Base-by-base conservation (phyloP, 1,284 basidiomycete genomes). In the Trametes versicolor region DNA sequence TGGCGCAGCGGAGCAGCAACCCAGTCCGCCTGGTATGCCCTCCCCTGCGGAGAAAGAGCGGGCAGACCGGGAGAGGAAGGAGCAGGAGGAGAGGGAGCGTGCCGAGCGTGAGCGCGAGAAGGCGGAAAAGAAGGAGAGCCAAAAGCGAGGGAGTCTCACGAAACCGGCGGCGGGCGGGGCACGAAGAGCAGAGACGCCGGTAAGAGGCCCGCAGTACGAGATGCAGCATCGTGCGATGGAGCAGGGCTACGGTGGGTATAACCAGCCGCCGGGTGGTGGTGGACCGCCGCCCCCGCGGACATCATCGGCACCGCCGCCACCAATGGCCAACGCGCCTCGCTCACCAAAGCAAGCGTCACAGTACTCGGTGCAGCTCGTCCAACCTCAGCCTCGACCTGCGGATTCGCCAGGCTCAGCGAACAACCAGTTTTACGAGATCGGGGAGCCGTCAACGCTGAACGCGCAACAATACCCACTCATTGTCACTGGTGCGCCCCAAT, bases 161-260 rank as follows among this genome's bases (percentile, higher is more conserved):
- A 71, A 86, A 82, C 71, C 80, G 79, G 65, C 85, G 2, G 81
- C 88, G 12, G 78, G 87, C 67, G 90, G 86, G 27, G 86, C 89
- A 71, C 86, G 94, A 52, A 83, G 89, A 45, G 93, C 92, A 23
- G 97, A 98, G 79, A 94, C 89, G 79, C 89, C 95, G 4, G 88
- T 98, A 68, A 89, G 90, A 68, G 90, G 93, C 10, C 94, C 96
- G 25, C 93, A 94, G 73, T 98, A 97, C 75, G 96, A 96, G 71
- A 90, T 94, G 86, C 96, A 98, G 76, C 93, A 95, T 76, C 89
- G 92, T 23, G 93, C 91, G 65, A 94, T 98, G 84, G 93, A 96
- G 74, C 91, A 95, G 72, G 95, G 97, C 71, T 93, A 92, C 68
- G 74, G 76, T 5, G 62, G 47, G 53, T 71, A 71, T 48, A 62